phyloP scores from a whole-genome alignment of 2,329 filamentous ascomycete genomes.

The Aureobasidium sp. region DNA sequence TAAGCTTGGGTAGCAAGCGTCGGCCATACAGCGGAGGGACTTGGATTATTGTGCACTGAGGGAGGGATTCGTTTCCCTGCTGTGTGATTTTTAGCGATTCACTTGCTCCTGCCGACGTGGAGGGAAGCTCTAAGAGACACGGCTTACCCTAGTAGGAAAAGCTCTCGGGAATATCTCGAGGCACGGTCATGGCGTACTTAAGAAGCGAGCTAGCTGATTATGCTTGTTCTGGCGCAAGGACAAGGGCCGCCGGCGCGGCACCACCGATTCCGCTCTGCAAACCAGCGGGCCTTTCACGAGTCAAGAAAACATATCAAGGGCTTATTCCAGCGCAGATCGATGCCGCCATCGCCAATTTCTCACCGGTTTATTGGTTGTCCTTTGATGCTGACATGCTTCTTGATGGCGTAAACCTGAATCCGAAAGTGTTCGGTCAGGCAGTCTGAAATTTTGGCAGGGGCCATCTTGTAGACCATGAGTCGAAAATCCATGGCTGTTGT shows the following conservation, averaged over 20 bases:
- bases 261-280: not conserved
- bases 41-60: not conserved
- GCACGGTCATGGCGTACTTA: constrained; percentile 9
- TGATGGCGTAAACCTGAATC: not conserved
- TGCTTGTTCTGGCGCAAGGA: constrained; percentile 15
- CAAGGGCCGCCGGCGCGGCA: constrained; percentile 9
- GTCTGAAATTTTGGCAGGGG: not conserved
- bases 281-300: constrained; percentile 2
- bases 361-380: not conserved
- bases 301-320: not conserved
- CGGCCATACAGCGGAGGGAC: constrained; percentile 9
- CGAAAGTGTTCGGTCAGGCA: not conserved
- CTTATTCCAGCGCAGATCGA: not conserved
- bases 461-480: constrained; percentile 1
- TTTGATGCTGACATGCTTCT: not conserved
- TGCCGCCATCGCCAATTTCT: not conserved
- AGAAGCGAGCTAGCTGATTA: constrained; percentile 11
- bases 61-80: not conserved
- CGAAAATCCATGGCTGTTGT: not conserved
- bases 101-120: not conserved
- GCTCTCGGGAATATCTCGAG: constrained; percentile 1
- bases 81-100: not conserved
- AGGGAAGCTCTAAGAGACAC: not conserved
- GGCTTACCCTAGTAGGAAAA: not conserved
- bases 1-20: constrained; percentile 6